Evolutionary conservation across 371 early-diverging fungal genomes (phyloP).

Genomic region (Mortierella polycephala): DNA sequence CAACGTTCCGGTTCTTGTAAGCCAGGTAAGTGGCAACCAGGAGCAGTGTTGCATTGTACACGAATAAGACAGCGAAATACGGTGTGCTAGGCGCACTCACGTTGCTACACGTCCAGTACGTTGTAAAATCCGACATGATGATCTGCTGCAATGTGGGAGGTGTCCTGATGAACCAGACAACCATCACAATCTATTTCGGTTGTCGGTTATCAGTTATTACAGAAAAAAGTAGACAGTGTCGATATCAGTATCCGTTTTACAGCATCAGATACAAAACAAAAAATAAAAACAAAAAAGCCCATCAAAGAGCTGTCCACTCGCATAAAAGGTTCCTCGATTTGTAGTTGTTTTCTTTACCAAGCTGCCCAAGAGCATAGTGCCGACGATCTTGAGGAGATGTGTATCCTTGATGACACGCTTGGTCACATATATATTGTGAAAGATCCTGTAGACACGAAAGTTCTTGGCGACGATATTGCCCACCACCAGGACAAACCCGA

Average conservation of each 20-base stretch:
- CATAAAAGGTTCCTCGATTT: not conserved
- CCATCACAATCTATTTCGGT: slow-evolving; percentile 56
- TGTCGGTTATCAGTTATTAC: no score
- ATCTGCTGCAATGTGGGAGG: slow-evolving; percentile 56
- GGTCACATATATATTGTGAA: slow-evolving; percentile 70
- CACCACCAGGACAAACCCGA: slow-evolving; percentile 66
- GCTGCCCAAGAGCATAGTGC: slow-evolving; percentile 58
- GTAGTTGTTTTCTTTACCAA: slow-evolving; percentile 53
- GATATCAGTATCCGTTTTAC: not conserved
- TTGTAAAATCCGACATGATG: slow-evolving; percentile 55
- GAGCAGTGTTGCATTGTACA: slow-evolving; percentile 58
- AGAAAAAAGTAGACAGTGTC: not conserved
- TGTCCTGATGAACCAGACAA: slow-evolving; percentile 55
- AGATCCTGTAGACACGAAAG: slow-evolving; percentile 69
- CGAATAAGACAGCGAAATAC: slow-evolving; percentile 50
- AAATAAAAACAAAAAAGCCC: no score
- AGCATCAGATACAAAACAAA: no score
- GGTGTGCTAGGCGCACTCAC: slow-evolving; percentile 42
- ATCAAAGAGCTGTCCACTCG: no score
- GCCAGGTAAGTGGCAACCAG: slow-evolving; percentile 67
- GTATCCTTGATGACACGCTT: slow-evolving; percentile 67
- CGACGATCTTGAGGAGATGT: slow-evolving; percentile 63
- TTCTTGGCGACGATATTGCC: slow-evolving; percentile 74
- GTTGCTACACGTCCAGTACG: slow-evolving; percentile 61
- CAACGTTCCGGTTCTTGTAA: slow-evolving; percentile 67